These are phyloP conservation scores for Byssoonygena ceratinophila DNA, from an alignment of 2,329 filamentous ascomycete species.

Conservation along the genomic window DNA sequence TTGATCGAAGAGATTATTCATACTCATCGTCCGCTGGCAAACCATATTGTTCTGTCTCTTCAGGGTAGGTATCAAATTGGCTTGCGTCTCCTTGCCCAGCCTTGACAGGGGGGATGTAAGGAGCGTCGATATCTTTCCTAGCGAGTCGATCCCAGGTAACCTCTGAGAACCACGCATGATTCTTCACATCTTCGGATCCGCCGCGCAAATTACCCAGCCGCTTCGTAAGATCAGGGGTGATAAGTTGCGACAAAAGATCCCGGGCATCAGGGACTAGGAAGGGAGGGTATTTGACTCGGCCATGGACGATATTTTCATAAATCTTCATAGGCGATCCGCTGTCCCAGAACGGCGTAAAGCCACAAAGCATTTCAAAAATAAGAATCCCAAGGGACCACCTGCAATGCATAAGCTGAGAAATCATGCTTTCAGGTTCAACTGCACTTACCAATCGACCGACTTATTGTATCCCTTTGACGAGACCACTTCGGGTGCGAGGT, in stretches of 20 bases:
- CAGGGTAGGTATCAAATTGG: conserved; percentile 95
- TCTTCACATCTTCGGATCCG: conserved; percentile 85
- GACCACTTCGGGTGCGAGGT: conserved; percentile 95
- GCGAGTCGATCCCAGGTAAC: conserved; percentile 94
- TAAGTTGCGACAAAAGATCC: conserved; percentile 81
- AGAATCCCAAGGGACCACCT: conserved; percentile 98
- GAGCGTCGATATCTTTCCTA: conserved; percentile 94
- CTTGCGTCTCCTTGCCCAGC: conserved; percentile 90
- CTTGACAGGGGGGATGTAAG: conserved; percentile 91
- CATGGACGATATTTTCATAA: conserved; percentile 97
- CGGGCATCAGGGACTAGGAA: conserved; percentile 94
- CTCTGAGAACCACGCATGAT: conserved; percentile 90
- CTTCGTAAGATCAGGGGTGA: conserved; percentile 91
- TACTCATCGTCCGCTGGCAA: conserved; percentile 70
- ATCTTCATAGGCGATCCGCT: conserved; percentile 87
- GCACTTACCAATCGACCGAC: conserved; percentile 85
- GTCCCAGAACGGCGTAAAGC: conserved; percentile 98
- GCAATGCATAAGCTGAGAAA: conserved; percentile 14
- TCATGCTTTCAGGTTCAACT: background rate
- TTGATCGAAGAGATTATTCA: conserved; percentile 36
- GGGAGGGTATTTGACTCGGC: conserved; percentile 88
- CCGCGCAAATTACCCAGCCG: conserved; percentile 87
- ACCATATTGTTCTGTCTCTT: conserved; percentile 91
- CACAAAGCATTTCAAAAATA: conserved; percentile 99
- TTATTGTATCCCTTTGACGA: conserved; percentile 99